phyloP scores from a whole-genome alignment of 768 basidiomycete species.

The Cystoderma amianthinum region DNA sequence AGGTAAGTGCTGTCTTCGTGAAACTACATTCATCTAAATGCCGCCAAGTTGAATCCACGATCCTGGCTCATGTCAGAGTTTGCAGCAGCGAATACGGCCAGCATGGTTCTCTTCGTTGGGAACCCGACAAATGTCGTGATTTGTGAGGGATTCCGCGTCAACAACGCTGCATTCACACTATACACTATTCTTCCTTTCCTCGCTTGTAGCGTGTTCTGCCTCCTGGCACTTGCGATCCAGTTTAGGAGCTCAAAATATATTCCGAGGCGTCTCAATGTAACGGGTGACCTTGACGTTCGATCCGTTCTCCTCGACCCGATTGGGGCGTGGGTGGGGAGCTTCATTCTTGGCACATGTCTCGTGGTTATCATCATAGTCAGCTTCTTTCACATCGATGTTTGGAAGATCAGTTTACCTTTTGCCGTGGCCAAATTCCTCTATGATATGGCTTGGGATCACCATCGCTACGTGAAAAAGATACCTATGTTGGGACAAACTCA shows the following conservation, averaged over 20 bases:
- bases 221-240: constrained; percentile 37
- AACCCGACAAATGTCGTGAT: constrained; percentile 88
- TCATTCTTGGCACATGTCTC: constrained; percentile 53
- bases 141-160: constrained; percentile 66
- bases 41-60: constrained; percentile 26
- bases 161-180: constrained; percentile 62
- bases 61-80: constrained; percentile 63
- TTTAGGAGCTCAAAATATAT: constrained; percentile 41
- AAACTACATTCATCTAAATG: background rate
- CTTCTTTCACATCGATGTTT: constrained; percentile 61
- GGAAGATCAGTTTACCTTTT: constrained; percentile 72
- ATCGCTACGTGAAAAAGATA: constrained; percentile 21
- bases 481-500: constrained; percentile 12
- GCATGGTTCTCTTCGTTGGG: constrained; percentile 58
- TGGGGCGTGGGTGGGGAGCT: constrained; percentile 61
- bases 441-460: constrained; percentile 48
- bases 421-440: constrained; percentile 56
- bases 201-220: constrained; percentile 46
- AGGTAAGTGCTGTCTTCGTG: constrained; percentile 12
- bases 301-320: constrained; percentile 55
- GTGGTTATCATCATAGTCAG: constrained; percentile 60
- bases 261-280: constrained; percentile 26
- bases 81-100: constrained; percentile 62
- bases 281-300: constrained; percentile 31
- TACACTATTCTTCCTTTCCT: constrained; percentile 71